Evolutionary conservation across 352 stramenopile species (phyloP).

Genomic region (Elongisporangium undulatum): DNA sequence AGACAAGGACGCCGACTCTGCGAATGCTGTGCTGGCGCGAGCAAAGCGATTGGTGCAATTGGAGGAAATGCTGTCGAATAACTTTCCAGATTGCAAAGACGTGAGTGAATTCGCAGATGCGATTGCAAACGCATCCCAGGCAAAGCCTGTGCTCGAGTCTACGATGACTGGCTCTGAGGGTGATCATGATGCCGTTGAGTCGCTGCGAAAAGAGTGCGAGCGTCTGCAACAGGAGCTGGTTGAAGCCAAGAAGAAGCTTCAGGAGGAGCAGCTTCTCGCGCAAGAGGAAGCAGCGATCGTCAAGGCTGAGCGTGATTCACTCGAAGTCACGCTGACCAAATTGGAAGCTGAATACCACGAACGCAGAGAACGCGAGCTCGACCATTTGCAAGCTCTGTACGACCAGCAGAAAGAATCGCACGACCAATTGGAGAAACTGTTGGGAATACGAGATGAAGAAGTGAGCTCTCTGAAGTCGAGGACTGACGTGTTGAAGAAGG

Average conservation of each 20-base stretch:
- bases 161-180: not conserved
- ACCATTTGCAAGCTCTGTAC: slow-evolving; percentile 18
- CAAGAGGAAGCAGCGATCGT: slow-evolving; percentile 25
- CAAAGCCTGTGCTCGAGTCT: not conserved
- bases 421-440: slow-evolving; percentile 35
- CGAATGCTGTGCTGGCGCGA: slow-evolving; percentile 6
- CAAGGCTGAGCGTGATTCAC: slow-evolving; percentile 23
- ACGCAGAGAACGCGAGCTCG: slow-evolving; percentile 32
- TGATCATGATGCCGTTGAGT: slow-evolving; percentile 3
- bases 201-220: slow-evolving; percentile 14
- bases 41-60: slow-evolving; percentile 19
- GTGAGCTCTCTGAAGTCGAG: slow-evolving; percentile 29
- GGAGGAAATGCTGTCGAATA: slow-evolving; percentile 7
- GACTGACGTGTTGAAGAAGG: slow-evolving; percentile 5
- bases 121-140: slow-evolving; percentile 7
- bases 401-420: slow-evolving; percentile 34
- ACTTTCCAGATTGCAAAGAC: slow-evolving; percentile 13
- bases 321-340: slow-evolving; percentile 29
- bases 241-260: slow-evolving; percentile 13
- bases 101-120: slow-evolving; percentile 11
- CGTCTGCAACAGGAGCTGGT: slow-evolving; percentile 15
- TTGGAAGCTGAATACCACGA: slow-evolving; percentile 28
- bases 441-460: slow-evolving; percentile 38
- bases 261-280: slow-evolving; percentile 19
- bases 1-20: slow-evolving; percentile 9